Evolutionary conservation across 108 stramenopile genomes (phyloP), one percentile per base, ranked within the genome.

Genomic region (Mayamaea pseudoterrestris): DNA sequence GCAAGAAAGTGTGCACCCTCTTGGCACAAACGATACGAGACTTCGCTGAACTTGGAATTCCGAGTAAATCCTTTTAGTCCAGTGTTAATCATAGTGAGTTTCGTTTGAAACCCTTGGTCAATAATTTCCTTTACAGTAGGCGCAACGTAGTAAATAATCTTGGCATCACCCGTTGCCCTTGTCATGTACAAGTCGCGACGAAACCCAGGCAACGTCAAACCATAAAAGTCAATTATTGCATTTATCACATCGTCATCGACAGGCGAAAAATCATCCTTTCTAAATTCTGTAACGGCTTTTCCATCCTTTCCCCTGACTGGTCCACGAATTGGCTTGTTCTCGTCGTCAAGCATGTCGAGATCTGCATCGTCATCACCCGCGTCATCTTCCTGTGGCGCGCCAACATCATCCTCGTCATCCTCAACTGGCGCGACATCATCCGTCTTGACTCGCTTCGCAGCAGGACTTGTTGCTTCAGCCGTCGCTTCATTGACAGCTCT

Each of bases 61-160:
- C 81, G 47, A 44, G 68, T 66, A 45, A 90, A 90, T 2, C 66
- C 77, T 47, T 82, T 84, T 41, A 90, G 58, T 2, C 88, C 88
- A 35, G 82, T 75, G 32, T 66, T 80, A 35, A 90, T 80, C 0
- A 90, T 73, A 17, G 74, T 80, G 5, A 85, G 37, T 22, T 74
- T 59, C 41, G 76, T 58, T 57, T 85, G 83, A 30, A 90, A 61
- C 4, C 83, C 80, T 13, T 48, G 39, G 49, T 80, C 80, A 36
- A 85, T 85, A 35, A 82, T 63, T 8, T 63, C 39, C 44, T 77
- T 80, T 22, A 90, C 59, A 13, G 78, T 29, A 45, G 71, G 75
- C 14, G 66, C 58, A 17, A 90, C 70, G 50, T 79, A 85, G 61
- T 83, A 85, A 5, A 90, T 49, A 8, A 83, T 65, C 34, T 90